Percentiles rank a stretch among this genome's conserved stretches.
These are phyloP conservation scores for Hibiscus mutabilis DNA, from an alignment of 345 rosid species.

Conservation along the genomic window DNA sequence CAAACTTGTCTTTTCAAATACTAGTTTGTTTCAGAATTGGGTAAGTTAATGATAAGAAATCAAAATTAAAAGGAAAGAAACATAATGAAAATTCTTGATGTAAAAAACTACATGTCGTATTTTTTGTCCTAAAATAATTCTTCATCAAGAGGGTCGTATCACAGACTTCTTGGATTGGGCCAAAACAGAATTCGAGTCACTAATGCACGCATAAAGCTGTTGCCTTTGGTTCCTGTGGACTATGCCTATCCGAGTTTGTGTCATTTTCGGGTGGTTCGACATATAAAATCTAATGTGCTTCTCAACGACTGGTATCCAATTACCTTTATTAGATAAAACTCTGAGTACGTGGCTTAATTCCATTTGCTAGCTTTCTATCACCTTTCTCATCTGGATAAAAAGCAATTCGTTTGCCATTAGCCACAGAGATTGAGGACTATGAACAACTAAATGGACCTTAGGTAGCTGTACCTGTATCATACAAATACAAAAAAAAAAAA, in stretches of 20 bases:
- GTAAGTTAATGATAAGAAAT: too few relatives aligned
- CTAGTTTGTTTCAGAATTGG: too few relatives aligned
- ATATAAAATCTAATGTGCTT: not conserved
- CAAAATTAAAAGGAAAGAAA: too few relatives aligned
- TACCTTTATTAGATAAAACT: constrained; percentile 26
- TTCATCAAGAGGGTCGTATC: too few relatives aligned
- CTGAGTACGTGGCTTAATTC: constrained; percentile 32
- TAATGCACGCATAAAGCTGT: not conserved
- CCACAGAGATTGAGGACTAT: not conserved
- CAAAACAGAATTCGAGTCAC: too few relatives aligned
- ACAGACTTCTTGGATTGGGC: too few relatives aligned
- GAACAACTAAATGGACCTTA: not conserved
- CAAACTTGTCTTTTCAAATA: too few relatives aligned
- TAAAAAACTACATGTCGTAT: too few relatives aligned
- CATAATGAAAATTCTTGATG: too few relatives aligned
- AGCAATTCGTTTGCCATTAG: constrained; percentile 21
- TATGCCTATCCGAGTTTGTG: not conserved
- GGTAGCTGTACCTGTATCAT: not conserved
- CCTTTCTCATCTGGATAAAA: constrained; percentile 35
- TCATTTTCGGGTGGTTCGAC: constrained; percentile 5
- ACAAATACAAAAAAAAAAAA: not conserved
- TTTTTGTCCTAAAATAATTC: too few relatives aligned
- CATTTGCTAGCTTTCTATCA: constrained; percentile 32
- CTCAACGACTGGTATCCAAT: constrained; percentile 22
- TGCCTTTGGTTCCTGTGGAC: not conserved